These are phyloP conservation scores for Alternaria angustiovoidea DNA, from an alignment of 2,329 filamentous ascomycete species.

Conservation along the genomic window DNA sequence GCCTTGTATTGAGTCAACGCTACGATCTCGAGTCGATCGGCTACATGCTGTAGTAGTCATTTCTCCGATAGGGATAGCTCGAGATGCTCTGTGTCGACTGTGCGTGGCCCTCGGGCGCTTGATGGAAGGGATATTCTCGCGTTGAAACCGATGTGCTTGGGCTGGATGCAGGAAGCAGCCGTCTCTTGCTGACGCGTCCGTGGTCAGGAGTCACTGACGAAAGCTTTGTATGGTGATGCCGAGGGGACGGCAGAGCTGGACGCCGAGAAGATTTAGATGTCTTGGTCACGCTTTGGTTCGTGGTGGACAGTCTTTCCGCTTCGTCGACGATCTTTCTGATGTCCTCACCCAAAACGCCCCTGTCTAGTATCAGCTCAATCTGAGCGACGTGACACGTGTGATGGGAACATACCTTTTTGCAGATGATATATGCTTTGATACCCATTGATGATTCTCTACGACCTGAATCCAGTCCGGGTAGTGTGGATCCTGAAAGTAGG, in stretches of 20 bases:
- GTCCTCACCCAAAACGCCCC: neutral
- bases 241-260: constrained; percentile 1
- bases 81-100: neutral
- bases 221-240: neutral
- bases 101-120: neutral
- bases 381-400: neutral
- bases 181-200: neutral
- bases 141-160: neutral
- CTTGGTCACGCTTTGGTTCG: neutral
- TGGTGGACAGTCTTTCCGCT: neutral
- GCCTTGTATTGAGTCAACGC: neutral
- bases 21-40: neutral
- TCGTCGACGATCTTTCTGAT: neutral
- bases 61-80: neutral
- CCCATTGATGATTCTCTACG: neutral
- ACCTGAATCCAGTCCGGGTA: neutral
- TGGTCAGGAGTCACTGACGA: neutral
- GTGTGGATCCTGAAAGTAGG: constrained; percentile 1
- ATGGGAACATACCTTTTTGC: neutral
- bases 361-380: neutral
- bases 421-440: neutral
- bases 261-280: neutral
- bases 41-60: constrained; percentile 1
- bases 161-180: neutral
- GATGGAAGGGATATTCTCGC: neutral